phyloP scores from a whole-genome alignment of 2,329 filamentous ascomycete species.

The Aspergillus piperis region DNA sequence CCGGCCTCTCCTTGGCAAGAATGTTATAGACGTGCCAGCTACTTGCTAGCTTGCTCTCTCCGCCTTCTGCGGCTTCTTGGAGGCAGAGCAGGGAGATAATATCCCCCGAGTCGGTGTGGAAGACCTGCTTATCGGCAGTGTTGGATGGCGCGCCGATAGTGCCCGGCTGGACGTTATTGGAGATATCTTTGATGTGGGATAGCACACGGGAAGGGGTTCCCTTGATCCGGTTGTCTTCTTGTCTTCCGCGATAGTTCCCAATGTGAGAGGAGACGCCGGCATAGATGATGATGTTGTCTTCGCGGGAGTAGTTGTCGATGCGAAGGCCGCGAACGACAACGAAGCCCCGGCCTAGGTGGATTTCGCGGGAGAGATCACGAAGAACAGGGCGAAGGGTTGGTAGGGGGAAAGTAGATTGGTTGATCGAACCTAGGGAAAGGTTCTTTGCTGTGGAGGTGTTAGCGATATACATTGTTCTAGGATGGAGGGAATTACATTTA shows the following conservation, averaged over 20 bases:
- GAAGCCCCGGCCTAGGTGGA: constrained; percentile 49
- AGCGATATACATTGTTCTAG: neutral
- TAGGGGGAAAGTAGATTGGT: constrained; percentile 48
- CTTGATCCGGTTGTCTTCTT: constrained; percentile 39
- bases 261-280: constrained; percentile 48
- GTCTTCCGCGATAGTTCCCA: constrained; percentile 41
- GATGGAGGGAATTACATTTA: constrained; percentile 31
- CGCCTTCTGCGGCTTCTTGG: constrained; percentile 51
- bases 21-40: constrained; percentile 59
- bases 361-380: constrained; percentile 35
- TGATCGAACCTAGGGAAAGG: constrained; percentile 42
- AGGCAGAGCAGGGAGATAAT: constrained; percentile 54
- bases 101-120: constrained; percentile 60
- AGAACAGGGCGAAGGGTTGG: constrained; percentile 39
- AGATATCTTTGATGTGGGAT: constrained; percentile 65
- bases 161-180: constrained; percentile 23
- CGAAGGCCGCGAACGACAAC: constrained; percentile 47
- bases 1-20: constrained; percentile 53
- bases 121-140: constrained; percentile 48
- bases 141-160: constrained; percentile 48
- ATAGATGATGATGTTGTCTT: constrained; percentile 47
- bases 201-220: constrained; percentile 52
- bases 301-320: constrained; percentile 37
- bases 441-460: constrained; percentile 29
- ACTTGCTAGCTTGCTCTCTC: constrained; percentile 55